phyloP scores from a whole-genome alignment of 139 green algal genomes.

The Zygnema circumcarinatum region DNA sequence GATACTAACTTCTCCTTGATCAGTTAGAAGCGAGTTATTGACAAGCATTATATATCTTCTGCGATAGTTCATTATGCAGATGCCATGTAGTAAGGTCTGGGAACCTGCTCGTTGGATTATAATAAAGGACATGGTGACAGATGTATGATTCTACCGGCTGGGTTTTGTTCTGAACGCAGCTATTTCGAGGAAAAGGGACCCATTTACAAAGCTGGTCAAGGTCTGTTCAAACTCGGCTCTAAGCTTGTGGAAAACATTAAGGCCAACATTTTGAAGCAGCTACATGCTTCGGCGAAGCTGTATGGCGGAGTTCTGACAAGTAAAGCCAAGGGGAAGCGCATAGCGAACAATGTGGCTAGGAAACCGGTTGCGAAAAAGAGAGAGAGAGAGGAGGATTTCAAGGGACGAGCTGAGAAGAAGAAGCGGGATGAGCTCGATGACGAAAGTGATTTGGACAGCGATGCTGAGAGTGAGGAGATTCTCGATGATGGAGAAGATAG shows the following conservation, averaged over 20 bases:
- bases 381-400: slow-evolving; percentile 15
- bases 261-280: neutral
- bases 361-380: slow-evolving; percentile 1
- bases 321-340: slow-evolving; percentile 1
- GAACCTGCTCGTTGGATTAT: too few relatives aligned
- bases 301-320: neutral
- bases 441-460: slow-evolving; percentile 17
- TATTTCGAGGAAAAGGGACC: slow-evolving; percentile 16
- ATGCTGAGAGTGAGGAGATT: slow-evolving; percentile 31
- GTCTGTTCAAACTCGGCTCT: slow-evolving; percentile 1
- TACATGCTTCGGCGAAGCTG: neutral
- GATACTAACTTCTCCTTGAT: too few relatives aligned
- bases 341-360: neutral
- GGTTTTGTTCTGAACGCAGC: too few relatives aligned
- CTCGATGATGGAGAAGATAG: slow-evolving; percentile 18
- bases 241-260: neutral
- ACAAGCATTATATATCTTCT: too few relatives aligned
- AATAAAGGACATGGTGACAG: too few relatives aligned
- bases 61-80: too few relatives aligned
- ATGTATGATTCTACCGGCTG: too few relatives aligned
- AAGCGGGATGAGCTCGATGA: neutral
- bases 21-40: too few relatives aligned
- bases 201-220: slow-evolving; percentile 13
- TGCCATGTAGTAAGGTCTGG: too few relatives aligned
- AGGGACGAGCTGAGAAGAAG: slow-evolving; percentile 28